Evolutionary conservation across 2,329 filamentous ascomycete genomes (phyloP).

Genomic region (Talaromyces sp.): DNA sequence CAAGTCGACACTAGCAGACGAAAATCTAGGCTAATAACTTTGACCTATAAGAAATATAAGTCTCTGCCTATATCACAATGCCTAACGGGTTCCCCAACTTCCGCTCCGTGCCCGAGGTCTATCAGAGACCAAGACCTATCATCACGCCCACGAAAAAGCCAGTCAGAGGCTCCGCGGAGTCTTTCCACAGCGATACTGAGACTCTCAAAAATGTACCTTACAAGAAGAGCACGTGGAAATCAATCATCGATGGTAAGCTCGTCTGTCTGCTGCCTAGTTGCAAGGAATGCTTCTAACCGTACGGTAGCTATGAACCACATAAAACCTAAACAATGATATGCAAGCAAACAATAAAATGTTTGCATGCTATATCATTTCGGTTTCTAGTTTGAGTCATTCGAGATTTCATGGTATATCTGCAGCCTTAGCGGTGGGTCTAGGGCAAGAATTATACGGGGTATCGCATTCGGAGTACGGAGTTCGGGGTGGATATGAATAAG

Average conservation of each 20-base stretch:
- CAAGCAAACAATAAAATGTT: neutral
- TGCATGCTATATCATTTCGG: neutral
- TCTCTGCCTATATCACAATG: neutral
- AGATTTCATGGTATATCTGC: neutral
- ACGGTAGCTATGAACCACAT: conserved; percentile 14
- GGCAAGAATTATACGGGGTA: neutral
- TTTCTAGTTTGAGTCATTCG: neutral
- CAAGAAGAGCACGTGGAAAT: conserved; percentile 1
- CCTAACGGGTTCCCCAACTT: conserved; percentile 13
- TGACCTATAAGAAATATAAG: neutral
- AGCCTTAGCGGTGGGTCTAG: neutral
- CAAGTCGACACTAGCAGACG: neutral
- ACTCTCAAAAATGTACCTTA: neutral
- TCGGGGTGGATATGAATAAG: neutral
- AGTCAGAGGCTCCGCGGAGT: conserved; percentile 3
- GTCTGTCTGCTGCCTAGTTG: neutral
- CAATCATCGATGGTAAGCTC: conserved; percentile 9
- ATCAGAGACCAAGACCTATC: conserved; percentile 3
- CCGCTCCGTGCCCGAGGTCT: conserved; percentile 8
- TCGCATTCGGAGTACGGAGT: conserved; percentile 7
- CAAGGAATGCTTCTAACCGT: neutral
- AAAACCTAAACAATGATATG: neutral
- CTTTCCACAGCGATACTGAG: conserved; percentile 14
- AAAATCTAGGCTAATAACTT: too few relatives aligned
- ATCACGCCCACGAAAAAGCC: conserved; percentile 2